These are phyloP conservation scores for Russula abietina DNA, from an alignment of 768 basidiomycete species.

Conservation along the genomic window DNA sequence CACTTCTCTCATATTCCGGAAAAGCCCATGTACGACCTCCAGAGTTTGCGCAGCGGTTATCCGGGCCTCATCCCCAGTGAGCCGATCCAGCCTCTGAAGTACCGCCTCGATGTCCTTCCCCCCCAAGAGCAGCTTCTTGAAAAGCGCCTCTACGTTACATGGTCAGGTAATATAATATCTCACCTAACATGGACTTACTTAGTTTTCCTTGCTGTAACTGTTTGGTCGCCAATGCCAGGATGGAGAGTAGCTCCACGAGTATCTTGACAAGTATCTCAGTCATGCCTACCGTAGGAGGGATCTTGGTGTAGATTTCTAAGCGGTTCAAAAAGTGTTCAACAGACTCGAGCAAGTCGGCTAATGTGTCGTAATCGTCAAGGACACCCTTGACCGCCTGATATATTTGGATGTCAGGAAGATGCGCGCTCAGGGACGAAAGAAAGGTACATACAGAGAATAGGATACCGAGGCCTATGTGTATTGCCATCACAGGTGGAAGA, in stretches of 20 bases:
- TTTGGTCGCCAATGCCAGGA: neutral
- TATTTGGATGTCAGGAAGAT: neutral
- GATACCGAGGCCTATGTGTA: neutral
- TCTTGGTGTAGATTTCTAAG: neutral
- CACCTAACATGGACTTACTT: neutral
- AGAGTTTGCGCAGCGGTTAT: neutral
- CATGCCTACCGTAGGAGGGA: neutral
- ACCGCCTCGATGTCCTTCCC: neutral
- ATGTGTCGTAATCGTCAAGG: neutral
- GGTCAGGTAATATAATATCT: neutral
- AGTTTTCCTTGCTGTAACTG: neutral
- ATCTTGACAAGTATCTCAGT: neutral
- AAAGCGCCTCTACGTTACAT: neutral
- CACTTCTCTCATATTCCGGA: neutral
- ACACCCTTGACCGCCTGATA: neutral
- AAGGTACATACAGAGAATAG: neutral
- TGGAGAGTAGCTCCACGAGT: neutral
- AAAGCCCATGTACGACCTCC: neutral
- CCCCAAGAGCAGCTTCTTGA: neutral
- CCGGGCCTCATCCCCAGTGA: neutral
- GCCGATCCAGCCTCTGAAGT: neutral
- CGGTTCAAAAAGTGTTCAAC: neutral
- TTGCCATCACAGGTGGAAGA: neutral
- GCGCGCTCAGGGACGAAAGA: neutral
- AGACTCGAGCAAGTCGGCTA: neutral